These are phyloP conservation scores for Polygonum maritimum DNA, from an alignment of 148 eudicot genomes.

Conservation along the genomic window DNA sequence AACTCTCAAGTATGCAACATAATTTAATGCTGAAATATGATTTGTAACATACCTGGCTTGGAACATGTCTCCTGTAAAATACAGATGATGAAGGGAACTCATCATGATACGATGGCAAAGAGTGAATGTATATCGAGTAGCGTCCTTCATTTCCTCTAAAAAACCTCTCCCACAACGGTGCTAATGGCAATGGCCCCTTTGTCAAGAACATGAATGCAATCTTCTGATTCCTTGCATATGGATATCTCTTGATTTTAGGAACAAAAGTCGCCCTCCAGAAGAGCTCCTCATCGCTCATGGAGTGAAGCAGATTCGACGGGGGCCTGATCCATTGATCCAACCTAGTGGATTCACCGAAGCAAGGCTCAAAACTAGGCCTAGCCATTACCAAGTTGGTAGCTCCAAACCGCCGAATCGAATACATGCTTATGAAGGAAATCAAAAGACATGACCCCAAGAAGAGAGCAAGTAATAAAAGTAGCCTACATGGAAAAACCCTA, in stretches of 20 bases:
- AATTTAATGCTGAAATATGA: not conserved
- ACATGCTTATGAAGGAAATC: conserved; percentile 55
- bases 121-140: conserved; percentile 75
- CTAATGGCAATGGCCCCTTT: conserved; percentile 89
- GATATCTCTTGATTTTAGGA: conserved; percentile 29
- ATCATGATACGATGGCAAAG: conserved; percentile 52
- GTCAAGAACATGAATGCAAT: conserved; percentile 38
- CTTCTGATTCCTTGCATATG: conserved; percentile 33
- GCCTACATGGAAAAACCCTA: conserved; percentile 57
- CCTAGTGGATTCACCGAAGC: conserved; percentile 16
- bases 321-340: conserved; percentile 29
- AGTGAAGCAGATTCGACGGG: conserved; percentile 28
- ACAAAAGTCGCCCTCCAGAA: conserved; percentile 45
- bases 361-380: conserved; percentile 37
- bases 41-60: conserved; percentile 65
- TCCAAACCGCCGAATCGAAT: conserved; percentile 43
- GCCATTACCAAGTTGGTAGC: conserved; percentile 29
- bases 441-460: conserved; percentile 45
- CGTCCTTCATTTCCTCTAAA: conserved; percentile 58
- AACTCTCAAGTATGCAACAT: not conserved
- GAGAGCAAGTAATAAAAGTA: conserved; percentile 38
- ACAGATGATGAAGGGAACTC: conserved; percentile 57
- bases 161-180: conserved; percentile 93
- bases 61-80: conserved; percentile 66
- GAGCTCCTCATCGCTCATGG: conserved; percentile 38